Conservation (phyloP, 164 flowering plant genomes). For the Kingdonia uniflora region DNA sequence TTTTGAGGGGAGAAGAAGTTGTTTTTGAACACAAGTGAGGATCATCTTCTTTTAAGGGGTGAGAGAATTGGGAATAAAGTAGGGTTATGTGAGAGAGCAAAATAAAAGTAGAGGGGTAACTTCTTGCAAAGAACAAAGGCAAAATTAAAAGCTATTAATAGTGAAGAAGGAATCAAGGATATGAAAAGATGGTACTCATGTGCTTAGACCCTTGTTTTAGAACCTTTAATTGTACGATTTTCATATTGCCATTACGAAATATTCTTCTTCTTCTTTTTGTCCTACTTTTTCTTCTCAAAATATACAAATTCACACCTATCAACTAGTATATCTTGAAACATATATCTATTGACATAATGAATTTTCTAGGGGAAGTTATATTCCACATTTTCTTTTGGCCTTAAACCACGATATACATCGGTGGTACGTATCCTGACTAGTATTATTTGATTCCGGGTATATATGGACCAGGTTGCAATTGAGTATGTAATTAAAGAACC, state of each 20-base stretch:
- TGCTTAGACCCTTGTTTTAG: conserved; percentile 28
- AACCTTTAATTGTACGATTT: conserved; percentile 29
- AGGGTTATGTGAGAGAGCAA: conserved; percentile 20
- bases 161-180: conserved; percentile 29
- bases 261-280: conserved; percentile 45
- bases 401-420: too few species aligned
- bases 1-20: conserved; percentile 13
- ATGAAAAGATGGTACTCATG: conserved; percentile 40
- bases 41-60: conserved; percentile 52
- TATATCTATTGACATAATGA: too few species aligned
- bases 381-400: too few species aligned
- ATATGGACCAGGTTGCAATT: too few species aligned
- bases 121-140: conserved; percentile 78
- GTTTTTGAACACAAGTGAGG: conserved; percentile 70
- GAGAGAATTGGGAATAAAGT: conserved; percentile 65
- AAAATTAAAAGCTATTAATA: conserved; percentile 17
- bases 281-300: conserved; percentile 4
- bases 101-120: conserved; percentile 27
- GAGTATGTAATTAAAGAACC: too few species aligned
- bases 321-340: too few species aligned
- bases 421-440: too few species aligned
- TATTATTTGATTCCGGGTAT: too few species aligned
- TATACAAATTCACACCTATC: too few species aligned
- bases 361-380: too few species aligned
- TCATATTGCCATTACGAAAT: conserved; percentile 30